phyloP scores from a whole-genome alignment of 2,329 filamentous ascomycete species.

The Hypoxylon sp. region DNA sequence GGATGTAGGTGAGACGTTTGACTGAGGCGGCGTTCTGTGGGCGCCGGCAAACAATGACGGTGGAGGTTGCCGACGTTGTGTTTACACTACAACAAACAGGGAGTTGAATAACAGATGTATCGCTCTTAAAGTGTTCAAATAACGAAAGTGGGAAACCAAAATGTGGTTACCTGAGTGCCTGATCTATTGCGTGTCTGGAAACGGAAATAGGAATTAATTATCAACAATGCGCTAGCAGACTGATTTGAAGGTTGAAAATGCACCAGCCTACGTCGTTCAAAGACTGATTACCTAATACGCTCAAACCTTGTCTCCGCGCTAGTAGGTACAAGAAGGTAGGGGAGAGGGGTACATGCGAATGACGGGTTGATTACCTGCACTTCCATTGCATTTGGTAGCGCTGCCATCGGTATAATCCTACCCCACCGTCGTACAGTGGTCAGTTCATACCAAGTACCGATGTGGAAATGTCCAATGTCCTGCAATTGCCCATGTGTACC shows the following conservation, averaged over 20 bases:
- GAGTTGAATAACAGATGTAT: slow-evolving; percentile 18
- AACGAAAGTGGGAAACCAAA: slow-evolving; percentile 31
- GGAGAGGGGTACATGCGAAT: slow-evolving; percentile 8
- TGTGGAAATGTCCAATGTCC: no score
- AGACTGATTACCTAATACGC: slow-evolving; percentile 22
- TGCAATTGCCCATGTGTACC: no score
- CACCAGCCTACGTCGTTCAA: not conserved
- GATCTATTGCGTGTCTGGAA: slow-evolving; percentile 17
- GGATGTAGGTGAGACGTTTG: slow-evolving; percentile 25
- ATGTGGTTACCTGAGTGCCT: not conserved
- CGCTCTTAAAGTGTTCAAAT: slow-evolving; percentile 8
- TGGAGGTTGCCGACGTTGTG: not conserved
- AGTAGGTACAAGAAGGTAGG: not conserved
- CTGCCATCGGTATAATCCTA: not conserved
- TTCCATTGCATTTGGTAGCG: not conserved
- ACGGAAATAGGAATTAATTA: slow-evolving; percentile 8
- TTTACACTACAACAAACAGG: slow-evolving; percentile 8
- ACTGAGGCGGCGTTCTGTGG: slow-evolving; percentile 22
- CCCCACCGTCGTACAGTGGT: not conserved
- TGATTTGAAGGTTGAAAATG: slow-evolving; percentile 18
- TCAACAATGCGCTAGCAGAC: slow-evolving; percentile 22
- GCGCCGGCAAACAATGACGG: slow-evolving; percentile 24
- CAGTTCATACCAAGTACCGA: not conserved
- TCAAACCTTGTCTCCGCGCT: not conserved
- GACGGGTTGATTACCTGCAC: slow-evolving; percentile 3